Percentiles rank a stretch among this genome's conserved stretches.
Conservation (phyloP, 2,329 filamentous ascomycete species). For the Curvularia verruculosa region DNA sequence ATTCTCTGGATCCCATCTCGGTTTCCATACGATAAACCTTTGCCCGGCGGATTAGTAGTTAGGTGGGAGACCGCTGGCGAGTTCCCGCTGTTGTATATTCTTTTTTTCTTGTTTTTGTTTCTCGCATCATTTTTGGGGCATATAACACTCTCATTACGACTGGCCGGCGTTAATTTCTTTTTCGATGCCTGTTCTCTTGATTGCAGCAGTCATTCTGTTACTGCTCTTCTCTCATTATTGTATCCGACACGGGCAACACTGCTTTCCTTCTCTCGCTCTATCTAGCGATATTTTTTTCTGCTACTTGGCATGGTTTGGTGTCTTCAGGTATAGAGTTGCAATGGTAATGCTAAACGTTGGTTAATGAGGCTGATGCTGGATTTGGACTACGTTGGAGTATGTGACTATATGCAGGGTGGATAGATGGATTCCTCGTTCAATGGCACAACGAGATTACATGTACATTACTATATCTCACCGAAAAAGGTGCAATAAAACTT, state of each 20-base stretch:
- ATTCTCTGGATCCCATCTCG: no score
- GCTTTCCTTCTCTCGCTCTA: neutral
- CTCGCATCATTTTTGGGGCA: no score
- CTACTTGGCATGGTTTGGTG: neutral
- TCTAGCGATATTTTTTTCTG: neutral
- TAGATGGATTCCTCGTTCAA: neutral
- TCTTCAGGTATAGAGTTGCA: neutral
- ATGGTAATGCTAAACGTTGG: neutral
- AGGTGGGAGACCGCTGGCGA: slow-evolving; percentile 2
- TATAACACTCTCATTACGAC: neutral
- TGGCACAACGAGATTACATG: neutral
- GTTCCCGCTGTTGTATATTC: neutral
- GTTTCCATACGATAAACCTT: neutral
- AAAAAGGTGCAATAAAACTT: neutral
- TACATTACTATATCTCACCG: neutral
- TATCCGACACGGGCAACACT: neutral
- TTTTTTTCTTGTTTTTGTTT: neutral
- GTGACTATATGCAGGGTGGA: neutral
- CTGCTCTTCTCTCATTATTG: neutral
- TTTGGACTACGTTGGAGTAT: neutral
- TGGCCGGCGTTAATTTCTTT: neutral
- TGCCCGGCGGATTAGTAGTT: neutral
- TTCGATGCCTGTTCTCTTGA: neutral
- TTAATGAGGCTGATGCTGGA: neutral
- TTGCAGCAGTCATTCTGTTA: neutral